Conservation (phyloP, 306 rosid species). For the Gastrolobium bilobum region DNA sequence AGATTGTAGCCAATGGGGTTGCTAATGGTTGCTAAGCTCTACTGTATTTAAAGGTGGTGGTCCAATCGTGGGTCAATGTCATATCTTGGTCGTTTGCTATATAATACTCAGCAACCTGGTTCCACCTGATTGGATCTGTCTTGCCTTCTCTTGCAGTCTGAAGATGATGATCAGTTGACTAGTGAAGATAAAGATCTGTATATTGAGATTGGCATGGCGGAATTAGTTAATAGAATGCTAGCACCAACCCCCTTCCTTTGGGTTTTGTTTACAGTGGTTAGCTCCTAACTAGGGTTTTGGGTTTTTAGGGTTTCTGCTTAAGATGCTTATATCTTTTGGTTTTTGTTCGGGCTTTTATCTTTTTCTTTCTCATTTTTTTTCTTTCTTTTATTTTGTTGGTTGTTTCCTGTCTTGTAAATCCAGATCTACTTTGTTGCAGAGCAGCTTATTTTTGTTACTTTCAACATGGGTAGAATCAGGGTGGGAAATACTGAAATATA, state of each 20-base stretch:
- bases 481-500: conserved; percentile 86
- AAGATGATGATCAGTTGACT: conserved; percentile 56
- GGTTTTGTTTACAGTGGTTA: conserved; percentile 68
- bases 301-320: conserved; percentile 61
- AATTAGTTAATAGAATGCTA: conserved; percentile 54
- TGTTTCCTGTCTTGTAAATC: conserved; percentile 87
- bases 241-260: conserved; percentile 56
- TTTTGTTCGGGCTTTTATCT: conserved; percentile 38
- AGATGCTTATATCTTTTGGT: conserved; percentile 52
- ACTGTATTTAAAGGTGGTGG: conserved; percentile 55
- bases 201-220: conserved; percentile 62
- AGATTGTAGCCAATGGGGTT: conserved; percentile 69
- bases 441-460: conserved; percentile 65
- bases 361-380: background rate
- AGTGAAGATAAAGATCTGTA: conserved; percentile 55
- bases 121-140: conserved; percentile 57
- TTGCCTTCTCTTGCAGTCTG: conserved; percentile 56
- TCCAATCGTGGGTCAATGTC: conserved; percentile 52
- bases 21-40: conserved; percentile 75
- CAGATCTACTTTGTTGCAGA: conserved; percentile 64
- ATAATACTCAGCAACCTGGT: conserved; percentile 51
- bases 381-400: conserved; percentile 54
- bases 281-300: conserved; percentile 81
- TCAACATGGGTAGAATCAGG: conserved; percentile 82
- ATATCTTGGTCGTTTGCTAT: conserved; percentile 46